Evolutionary conservation across 495 filamentous ascomycete genomes (phyloP), one percentile per base, ranked within the genome.

Genomic region (Aspergillus egyptiacus): DNA sequence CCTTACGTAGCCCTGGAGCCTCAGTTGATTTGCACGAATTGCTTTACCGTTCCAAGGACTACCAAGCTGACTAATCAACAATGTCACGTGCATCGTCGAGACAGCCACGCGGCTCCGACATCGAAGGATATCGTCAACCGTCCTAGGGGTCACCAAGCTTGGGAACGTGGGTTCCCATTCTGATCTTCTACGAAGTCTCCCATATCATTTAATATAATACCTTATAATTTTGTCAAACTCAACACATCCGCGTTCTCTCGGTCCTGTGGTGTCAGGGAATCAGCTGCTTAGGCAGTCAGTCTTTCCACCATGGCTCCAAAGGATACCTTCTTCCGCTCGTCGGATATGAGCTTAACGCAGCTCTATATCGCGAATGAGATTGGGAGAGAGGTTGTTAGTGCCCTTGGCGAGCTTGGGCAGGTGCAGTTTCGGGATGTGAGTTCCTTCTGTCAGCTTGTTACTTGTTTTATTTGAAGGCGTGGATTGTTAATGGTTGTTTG

Each of bases 301-400:
- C 57, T 38, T 55, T 58, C 32, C 69, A 66, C 58, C 68, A 75
- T 75, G 72, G 70, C 69, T 69, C 67, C 69, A 34, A 77, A 85
- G 72, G 90, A 97, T 70, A 95, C 89, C 70, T 84, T 96, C 75
- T 96, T 99, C 85, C 93, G 94, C 76, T 97, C 94, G 64, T 84
- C 89, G 86, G 91, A 97, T 71, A 99, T 99, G 93, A 95, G 89
- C 79, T 83, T 99, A 81, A 94, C 94, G 65, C 93, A 97, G 80
- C 84, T 99, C 58, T 99, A 96, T 72, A 90, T 97, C 60, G 87
- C 93, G 54, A 96, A 95, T 59, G 93, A 99, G 75, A 96, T 97
- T 53, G 91, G 94, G 56, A 82, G 93, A 66, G 93, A 99, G 75
- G 91, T 96, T 55, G 88, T 97, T 48, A 96, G 89, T 64, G 93